Conservation (phyloP, 352 stramenopile genomes). For the Phytophthora kernoviae region DNA sequence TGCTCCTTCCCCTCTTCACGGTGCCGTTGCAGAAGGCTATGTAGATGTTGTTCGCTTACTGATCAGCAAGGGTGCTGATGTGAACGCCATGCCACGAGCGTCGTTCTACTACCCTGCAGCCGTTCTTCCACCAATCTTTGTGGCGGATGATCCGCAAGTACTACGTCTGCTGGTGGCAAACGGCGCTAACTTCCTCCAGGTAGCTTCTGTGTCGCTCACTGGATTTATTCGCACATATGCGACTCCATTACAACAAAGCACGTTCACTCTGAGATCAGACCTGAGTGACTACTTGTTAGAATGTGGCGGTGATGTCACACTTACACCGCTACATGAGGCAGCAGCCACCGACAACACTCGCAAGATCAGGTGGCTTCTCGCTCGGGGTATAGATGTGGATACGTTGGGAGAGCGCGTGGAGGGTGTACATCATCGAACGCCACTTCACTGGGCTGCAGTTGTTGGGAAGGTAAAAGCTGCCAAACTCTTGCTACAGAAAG, state of each 20-base stretch:
- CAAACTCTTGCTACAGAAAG: conserved; percentile 42
- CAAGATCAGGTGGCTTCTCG: conserved; percentile 52
- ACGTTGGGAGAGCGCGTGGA: conserved; percentile 61
- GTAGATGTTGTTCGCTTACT: conserved; percentile 66
- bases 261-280: conserved; percentile 66
- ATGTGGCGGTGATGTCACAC: conserved; percentile 68
- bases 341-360: conserved; percentile 54
- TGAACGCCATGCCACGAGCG: conserved; percentile 60
- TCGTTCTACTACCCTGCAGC: conserved; percentile 72
- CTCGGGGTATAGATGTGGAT: conserved; percentile 46
- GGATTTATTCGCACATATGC: conserved; percentile 48
- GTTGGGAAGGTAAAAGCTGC: conserved; percentile 47
- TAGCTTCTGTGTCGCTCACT: conserved; percentile 50
- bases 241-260: conserved; percentile 64
- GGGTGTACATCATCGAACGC: conserved; percentile 67
- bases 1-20: conserved; percentile 76
- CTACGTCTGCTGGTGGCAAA: conserved; percentile 63
- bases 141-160: conserved; percentile 76
- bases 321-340: conserved; percentile 79
- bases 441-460: conserved; percentile 77
- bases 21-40: conserved; percentile 65
- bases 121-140: conserved; percentile 72
- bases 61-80: conserved; percentile 58
- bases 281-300: conserved; percentile 71
- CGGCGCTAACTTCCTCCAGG: conserved; percentile 73